Evolutionary conservation across 176 grass and related monocot species (phyloP).

Genomic region (Canna indica): DNA sequence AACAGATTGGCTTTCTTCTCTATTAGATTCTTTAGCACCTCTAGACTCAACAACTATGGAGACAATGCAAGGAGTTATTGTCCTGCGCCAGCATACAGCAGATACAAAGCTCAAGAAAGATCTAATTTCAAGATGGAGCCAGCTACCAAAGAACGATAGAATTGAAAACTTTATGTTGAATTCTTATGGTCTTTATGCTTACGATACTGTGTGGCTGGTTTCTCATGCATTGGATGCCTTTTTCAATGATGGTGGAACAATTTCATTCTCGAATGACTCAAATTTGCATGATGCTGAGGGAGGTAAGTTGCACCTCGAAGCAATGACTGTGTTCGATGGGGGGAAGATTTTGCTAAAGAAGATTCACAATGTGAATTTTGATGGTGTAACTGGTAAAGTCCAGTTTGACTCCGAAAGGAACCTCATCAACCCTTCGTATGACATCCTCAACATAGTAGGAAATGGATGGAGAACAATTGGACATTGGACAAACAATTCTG

Average conservation of each 20-base stretch:
- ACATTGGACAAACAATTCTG: slow-evolving; percentile 12
- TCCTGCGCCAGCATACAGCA: neutral
- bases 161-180: neutral
- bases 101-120: slow-evolving; percentile 12
- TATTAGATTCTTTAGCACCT: slow-evolving; percentile 6
- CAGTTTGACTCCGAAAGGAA: neutral
- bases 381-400: slow-evolving; percentile 10
- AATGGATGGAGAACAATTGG: slow-evolving; percentile 8
- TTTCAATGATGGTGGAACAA: neutral
- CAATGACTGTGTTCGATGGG: slow-evolving; percentile 13
- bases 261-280: slow-evolving; percentile 3
- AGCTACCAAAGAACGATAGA: neutral
- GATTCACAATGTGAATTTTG: neutral
- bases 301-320: slow-evolving; percentile 6
- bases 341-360: slow-evolving; percentile 6
- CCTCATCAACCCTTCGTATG: slow-evolving; percentile 5
- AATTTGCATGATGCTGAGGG: neutral
- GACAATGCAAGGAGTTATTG: slow-evolving; percentile 8
- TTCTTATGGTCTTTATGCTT: slow-evolving; percentile 19
- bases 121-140: slow-evolving; percentile 6
- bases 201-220: slow-evolving; percentile 15
- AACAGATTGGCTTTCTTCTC: slow-evolving; percentile 14
- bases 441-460: slow-evolving; percentile 9
- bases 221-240: slow-evolving; percentile 17
- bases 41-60: neutral